phyloP scores from a whole-genome alignment of 1,284 basidiomycete genomes.

The Ceratobasidium sp. region DNA sequence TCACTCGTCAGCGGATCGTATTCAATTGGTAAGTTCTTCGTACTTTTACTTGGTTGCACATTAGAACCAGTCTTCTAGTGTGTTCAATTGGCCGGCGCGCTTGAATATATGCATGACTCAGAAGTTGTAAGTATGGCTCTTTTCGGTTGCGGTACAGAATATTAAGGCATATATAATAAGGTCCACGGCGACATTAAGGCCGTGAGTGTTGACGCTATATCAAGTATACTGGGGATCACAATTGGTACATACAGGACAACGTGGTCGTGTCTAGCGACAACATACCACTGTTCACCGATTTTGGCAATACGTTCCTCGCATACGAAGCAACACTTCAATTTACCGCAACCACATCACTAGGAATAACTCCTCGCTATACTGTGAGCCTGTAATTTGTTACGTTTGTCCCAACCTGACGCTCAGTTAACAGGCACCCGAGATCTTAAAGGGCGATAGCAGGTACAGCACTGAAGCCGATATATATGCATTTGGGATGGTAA shows the following conservation, averaged over 20 bases:
- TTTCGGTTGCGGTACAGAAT: background rate
- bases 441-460: background rate
- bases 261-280: slow-evolving; percentile 3
- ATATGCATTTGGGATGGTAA: slow-evolving; percentile 35
- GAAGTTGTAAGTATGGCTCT: slow-evolving; percentile 3
- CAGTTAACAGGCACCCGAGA: slow-evolving; percentile 9
- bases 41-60: background rate
- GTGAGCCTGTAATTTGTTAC: background rate
- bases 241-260: background rate
- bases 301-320: slow-evolving; percentile 13
- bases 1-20: background rate
- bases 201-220: background rate
- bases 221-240: background rate
- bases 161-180: too few relatives aligned
- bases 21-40: slow-evolving; percentile 3
- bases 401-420: background rate
- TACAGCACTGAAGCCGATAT: slow-evolving; percentile 7
- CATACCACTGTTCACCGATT: background rate
- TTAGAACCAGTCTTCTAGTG: background rate
- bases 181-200: slow-evolving; percentile 34
- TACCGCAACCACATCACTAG: background rate
- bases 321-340: background rate
- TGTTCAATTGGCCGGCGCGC: background rate
- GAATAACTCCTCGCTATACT: background rate
- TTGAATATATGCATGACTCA: slow-evolving; percentile 14